These are phyloP conservation scores for Colletotrichum tanaceti DNA, from an alignment of 2,329 filamentous ascomycete genomes.

Conservation along the genomic window DNA sequence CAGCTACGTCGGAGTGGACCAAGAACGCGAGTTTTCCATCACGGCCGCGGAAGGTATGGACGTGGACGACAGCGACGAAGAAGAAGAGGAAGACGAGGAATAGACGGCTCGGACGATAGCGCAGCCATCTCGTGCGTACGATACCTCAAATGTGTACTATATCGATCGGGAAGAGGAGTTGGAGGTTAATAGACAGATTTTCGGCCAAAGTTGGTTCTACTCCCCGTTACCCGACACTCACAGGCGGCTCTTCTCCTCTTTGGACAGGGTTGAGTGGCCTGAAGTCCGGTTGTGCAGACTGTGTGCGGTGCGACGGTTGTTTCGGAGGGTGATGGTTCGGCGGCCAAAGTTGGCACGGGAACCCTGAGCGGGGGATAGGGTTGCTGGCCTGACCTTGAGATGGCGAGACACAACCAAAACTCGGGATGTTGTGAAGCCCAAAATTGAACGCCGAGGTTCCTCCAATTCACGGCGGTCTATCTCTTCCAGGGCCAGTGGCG, in stretches of 20 bases:
- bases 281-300: constrained; percentile 48
- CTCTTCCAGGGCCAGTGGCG: not conserved
- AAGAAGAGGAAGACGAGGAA: constrained; percentile 76
- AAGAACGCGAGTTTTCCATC: constrained; percentile 90
- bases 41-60: constrained; percentile 93
- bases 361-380: constrained; percentile 2
- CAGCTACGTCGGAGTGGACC: constrained; percentile 95
- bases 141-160: constrained; percentile 39
- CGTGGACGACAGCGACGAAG: constrained; percentile 88
- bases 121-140: constrained; percentile 28
- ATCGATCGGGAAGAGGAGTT: constrained; percentile 34
- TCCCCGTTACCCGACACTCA: not conserved
- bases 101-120: constrained; percentile 30
- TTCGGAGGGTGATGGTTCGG: constrained; percentile 42
- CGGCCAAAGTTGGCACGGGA: constrained; percentile 26
- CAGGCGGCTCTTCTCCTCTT: constrained; percentile 42
- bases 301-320: constrained; percentile 46
- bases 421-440: not conserved
- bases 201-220: constrained; percentile 22
- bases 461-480: not conserved
- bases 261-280: constrained; percentile 46
- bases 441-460: not conserved
- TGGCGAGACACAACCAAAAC: constrained; percentile 12
- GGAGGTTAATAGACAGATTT: constrained; percentile 34
- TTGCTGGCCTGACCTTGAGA: constrained; percentile 2